Evolutionary conservation across 129 eudicot species (phyloP).

Genomic region (Arctium lappa): DNA sequence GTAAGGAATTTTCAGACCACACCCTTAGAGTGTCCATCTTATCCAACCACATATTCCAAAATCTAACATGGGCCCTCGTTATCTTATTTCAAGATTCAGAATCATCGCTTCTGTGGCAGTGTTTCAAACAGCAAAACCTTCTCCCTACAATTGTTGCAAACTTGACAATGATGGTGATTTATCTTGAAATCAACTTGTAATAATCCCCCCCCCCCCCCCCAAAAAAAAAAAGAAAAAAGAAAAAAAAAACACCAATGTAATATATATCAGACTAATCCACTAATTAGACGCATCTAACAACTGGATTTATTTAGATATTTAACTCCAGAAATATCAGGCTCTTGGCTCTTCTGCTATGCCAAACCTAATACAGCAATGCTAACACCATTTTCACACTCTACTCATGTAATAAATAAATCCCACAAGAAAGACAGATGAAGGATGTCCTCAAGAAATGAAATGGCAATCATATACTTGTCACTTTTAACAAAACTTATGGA

Average conservation of each 20-base stretch:
- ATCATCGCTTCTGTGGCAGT: constrained; percentile 24
- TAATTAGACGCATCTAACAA: constrained; percentile 15
- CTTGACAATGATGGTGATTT: background rate
- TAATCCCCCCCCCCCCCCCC: too few species aligned
- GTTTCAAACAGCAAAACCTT: constrained; percentile 2
- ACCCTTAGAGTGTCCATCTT: background rate
- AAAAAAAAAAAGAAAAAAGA: background rate
- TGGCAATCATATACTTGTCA: background rate
- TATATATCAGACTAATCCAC: background rate
- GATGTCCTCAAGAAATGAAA: background rate
- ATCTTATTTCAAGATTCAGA: constrained; percentile 33
- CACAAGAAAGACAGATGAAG: background rate
- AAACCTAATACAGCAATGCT: background rate
- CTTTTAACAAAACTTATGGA: background rate
- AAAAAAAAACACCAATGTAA: background rate
- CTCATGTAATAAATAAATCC: background rate
- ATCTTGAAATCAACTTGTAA: constrained; percentile 7
- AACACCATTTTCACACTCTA: background rate
- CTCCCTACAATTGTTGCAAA: constrained; percentile 3
- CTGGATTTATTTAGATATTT: background rate
- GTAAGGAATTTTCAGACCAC: background rate
- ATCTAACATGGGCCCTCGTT: constrained; percentile 39
- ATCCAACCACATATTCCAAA: constrained; percentile 20
- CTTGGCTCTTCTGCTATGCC: background rate
- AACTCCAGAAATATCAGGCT: background rate